Evolutionary conservation across 495 filamentous ascomycete genomes (phyloP).

Genomic region (Usnea hakonensis): DNA sequence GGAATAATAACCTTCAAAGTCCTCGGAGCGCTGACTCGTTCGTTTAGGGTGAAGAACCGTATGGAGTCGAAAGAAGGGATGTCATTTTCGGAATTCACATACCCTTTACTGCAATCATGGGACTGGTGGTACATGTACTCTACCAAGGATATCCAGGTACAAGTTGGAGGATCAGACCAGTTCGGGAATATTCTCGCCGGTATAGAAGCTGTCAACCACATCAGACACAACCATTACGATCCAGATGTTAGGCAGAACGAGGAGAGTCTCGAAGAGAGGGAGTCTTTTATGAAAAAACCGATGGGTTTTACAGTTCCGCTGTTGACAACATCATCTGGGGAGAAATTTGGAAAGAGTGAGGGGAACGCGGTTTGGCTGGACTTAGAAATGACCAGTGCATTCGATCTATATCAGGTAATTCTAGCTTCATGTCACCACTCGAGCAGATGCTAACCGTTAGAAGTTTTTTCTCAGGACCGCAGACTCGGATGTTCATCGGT

Average conservation of each 20-base stretch:
- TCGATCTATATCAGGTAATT: slow-evolving; percentile 72
- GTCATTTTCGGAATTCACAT: slow-evolving; percentile 88
- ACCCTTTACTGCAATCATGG: slow-evolving; percentile 92
- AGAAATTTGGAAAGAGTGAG: slow-evolving; percentile 92
- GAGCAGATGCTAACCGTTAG: background rate
- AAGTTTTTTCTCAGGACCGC: slow-evolving; percentile 79
- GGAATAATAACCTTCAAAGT: background rate
- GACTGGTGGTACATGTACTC: slow-evolving; percentile 85
- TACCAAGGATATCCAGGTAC: slow-evolving; percentile 56
- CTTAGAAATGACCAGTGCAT: slow-evolving; percentile 64
- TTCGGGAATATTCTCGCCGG: slow-evolving; percentile 94
- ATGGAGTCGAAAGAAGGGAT: slow-evolving; percentile 78
- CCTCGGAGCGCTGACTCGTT: background rate
- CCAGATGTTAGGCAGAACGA: slow-evolving; percentile 21
- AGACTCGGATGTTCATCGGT: slow-evolving; percentile 68
- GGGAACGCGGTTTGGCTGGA: slow-evolving; percentile 96
- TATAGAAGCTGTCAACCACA: slow-evolving; percentile 70
- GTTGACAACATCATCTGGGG: slow-evolving; percentile 73
- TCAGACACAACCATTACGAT: slow-evolving; percentile 48
- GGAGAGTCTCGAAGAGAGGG: slow-evolving; percentile 18
- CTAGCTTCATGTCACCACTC: background rate
- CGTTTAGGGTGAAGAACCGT: slow-evolving; percentile 65
- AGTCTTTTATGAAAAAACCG: slow-evolving; percentile 38
- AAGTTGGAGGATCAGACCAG: slow-evolving; percentile 93
- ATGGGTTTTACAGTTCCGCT: slow-evolving; percentile 87